A percentile compares a stretch with the other conserved stretches of the same genome.
Conservation (phyloP, 2,329 filamentous ascomycete species). For the Aspergillus awamori region DNA sequence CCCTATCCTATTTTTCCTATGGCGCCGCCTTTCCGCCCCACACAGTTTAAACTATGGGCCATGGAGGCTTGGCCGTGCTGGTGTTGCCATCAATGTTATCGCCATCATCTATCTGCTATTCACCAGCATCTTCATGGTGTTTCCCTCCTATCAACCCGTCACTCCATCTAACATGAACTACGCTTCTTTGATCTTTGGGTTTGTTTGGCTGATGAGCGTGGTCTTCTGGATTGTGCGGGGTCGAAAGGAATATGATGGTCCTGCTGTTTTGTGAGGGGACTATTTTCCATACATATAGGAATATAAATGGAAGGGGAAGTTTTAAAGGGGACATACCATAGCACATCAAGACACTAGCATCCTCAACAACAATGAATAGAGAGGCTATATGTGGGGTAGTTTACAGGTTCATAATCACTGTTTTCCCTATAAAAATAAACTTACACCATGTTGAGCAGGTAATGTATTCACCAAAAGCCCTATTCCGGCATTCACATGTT, state of each 20-base stretch:
- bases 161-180: slow-evolving; percentile 50
- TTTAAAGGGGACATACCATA: too few relatives aligned
- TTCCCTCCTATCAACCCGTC: slow-evolving; percentile 41
- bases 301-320: too few relatives aligned
- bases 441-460: too few relatives aligned
- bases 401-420: too few relatives aligned
- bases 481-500: too few relatives aligned
- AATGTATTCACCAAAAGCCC: too few relatives aligned
- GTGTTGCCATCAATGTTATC: slow-evolving; percentile 38
- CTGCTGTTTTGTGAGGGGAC: not conserved
- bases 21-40: slow-evolving; percentile 19
- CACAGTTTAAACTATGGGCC: not conserved
- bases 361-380: too few relatives aligned
- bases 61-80: not conserved
- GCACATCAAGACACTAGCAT: too few relatives aligned
- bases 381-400: too few relatives aligned
- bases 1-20: slow-evolving; percentile 28
- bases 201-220: slow-evolving; percentile 22
- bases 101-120: slow-evolving; percentile 55
- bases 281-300: too few relatives aligned
- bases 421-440: too few relatives aligned
- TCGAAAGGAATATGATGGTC: slow-evolving; percentile 7
- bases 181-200: slow-evolving; percentile 26
- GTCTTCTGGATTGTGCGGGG: slow-evolving; percentile 15
- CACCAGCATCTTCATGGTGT: slow-evolving; percentile 58